A percentile compares a stretch with the other conserved stretches of the same genome.
Evolutionary conservation across 202 grass and related monocot species (phyloP).

Genomic region (Eragrostis tef): DNA sequence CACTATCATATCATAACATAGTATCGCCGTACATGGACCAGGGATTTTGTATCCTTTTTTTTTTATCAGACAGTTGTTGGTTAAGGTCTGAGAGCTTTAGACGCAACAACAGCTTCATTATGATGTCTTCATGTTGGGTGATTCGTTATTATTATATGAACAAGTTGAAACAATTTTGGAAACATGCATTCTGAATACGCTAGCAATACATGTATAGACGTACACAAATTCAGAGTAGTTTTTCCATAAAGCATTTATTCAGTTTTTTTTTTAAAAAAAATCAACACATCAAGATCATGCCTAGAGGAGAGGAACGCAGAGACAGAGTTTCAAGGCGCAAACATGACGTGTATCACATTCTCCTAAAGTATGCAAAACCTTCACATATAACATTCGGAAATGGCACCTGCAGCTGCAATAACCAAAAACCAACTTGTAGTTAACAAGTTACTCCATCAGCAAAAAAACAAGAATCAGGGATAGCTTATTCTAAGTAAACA

Average conservation of each 20-base stretch:
- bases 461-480: slow-evolving; percentile 3
- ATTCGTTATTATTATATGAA: not conserved
- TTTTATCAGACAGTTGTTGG: slow-evolving; percentile 15
- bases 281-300: not conserved
- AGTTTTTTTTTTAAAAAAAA: no score
- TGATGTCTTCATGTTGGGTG: not conserved
- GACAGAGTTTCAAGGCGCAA: not conserved
- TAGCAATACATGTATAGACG: not conserved
- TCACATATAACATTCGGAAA: not conserved
- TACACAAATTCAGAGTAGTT: not conserved
- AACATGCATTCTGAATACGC: slow-evolving; percentile 23
- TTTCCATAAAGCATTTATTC: no score
- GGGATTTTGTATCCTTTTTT: not conserved
- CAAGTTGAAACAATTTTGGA: not conserved
- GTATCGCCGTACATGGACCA: not conserved
- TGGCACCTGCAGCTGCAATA: slow-evolving; percentile 18
- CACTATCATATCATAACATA: slow-evolving; percentile 9
- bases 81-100: not conserved
- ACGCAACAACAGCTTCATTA: not conserved
- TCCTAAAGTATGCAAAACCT: no score
- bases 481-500: slow-evolving; percentile 21
- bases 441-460: slow-evolving; percentile 7
- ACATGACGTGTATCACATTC: not conserved
- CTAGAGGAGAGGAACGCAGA: not conserved
- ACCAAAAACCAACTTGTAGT: slow-evolving; percentile 9